phyloP scores from a whole-genome alignment of 345 rosid genomes.

The Ailanthus altissimus region DNA sequence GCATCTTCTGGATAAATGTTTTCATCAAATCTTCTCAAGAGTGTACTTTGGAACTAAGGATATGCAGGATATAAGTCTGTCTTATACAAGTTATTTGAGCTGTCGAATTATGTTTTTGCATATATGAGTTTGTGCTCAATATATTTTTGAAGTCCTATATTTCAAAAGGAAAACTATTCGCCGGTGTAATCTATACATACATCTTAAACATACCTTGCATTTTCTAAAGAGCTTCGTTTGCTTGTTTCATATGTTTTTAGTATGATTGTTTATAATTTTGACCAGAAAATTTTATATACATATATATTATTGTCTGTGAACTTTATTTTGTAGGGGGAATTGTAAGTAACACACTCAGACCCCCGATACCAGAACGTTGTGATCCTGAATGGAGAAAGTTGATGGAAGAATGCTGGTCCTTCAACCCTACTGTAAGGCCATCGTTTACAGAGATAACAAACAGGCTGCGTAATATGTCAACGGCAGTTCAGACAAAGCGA shows the following conservation, averaged over 20 bases:
- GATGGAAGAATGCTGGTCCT: conserved; percentile 92
- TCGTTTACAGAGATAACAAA: conserved; percentile 76
- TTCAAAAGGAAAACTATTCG: too few species aligned
- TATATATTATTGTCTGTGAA: conserved; percentile 4
- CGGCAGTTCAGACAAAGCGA: conserved; percentile 53
- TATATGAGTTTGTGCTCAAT: not conserved
- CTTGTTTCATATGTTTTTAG: not conserved
- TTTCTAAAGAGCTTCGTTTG: not conserved
- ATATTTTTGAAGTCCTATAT: too few species aligned
- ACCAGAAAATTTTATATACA: not conserved
- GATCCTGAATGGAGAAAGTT: conserved; percentile 71
- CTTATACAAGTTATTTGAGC: not conserved
- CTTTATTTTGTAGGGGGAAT: conserved; percentile 61
- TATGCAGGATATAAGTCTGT: too few species aligned
- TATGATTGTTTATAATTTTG: not conserved
- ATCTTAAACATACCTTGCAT: not conserved
- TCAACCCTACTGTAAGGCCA: conserved; percentile 65
- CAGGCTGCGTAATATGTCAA: conserved; percentile 56
- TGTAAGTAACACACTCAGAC: conserved; percentile 75
- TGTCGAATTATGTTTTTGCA: not conserved
- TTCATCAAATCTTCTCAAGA: conserved; percentile 2
- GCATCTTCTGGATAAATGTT: not conserved
- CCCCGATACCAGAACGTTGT: conserved; percentile 66
- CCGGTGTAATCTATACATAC: too few species aligned
- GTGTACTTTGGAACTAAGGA: not conserved